Percentiles rank a stretch among this genome's conserved stretches.
phyloP scores from a whole-genome alignment of 768 basidiomycete species.

The Termitomyces sp. region DNA sequence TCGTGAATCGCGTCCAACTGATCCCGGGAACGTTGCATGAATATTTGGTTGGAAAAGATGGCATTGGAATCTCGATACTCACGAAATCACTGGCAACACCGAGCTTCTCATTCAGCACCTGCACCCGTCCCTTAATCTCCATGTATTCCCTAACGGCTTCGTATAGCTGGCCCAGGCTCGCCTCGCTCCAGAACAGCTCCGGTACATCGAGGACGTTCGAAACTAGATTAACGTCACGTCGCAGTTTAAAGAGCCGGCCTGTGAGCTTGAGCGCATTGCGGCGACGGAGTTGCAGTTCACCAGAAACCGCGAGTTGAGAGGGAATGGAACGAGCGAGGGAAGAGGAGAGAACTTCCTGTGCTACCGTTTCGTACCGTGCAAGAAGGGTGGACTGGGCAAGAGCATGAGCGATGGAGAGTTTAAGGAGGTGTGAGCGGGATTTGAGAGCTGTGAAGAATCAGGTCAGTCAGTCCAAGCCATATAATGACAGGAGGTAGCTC shows the following conservation, averaged over 20 bases:
- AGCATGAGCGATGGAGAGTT: conserved; percentile 92
- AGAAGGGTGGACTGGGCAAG: conserved; percentile 93
- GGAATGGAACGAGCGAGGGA: conserved; percentile 81
- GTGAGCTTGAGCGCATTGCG: conserved; percentile 86
- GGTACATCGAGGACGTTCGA: conserved; percentile 93
- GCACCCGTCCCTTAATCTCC: conserved; percentile 83
- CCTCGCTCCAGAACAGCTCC: conserved; percentile 94
- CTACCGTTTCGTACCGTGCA: conserved; percentile 80
- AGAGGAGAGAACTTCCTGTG: conserved; percentile 76
- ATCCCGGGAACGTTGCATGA: conserved; percentile 33
- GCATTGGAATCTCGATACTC: conserved; percentile 29
- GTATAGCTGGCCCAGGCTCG: conserved; percentile 84
- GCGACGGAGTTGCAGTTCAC: conserved; percentile 71
- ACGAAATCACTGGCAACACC: conserved; percentile 88
- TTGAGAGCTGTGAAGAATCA: conserved; percentile 66
- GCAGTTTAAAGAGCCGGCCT: conserved; percentile 80
- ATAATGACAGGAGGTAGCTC: conserved; percentile 23
- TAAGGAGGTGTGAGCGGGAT: conserved; percentile 85
- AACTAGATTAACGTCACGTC: conserved; percentile 87
- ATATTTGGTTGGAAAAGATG: neutral
- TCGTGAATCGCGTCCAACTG: conserved; percentile 92
- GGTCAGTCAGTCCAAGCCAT: neutral
- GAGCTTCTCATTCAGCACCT: conserved; percentile 85
- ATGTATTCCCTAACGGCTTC: conserved; percentile 94
- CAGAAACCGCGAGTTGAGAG: conserved; percentile 74